Evolutionary conservation across 495 filamentous ascomycete genomes (phyloP).

Genomic region (Lepraria neglecta): DNA sequence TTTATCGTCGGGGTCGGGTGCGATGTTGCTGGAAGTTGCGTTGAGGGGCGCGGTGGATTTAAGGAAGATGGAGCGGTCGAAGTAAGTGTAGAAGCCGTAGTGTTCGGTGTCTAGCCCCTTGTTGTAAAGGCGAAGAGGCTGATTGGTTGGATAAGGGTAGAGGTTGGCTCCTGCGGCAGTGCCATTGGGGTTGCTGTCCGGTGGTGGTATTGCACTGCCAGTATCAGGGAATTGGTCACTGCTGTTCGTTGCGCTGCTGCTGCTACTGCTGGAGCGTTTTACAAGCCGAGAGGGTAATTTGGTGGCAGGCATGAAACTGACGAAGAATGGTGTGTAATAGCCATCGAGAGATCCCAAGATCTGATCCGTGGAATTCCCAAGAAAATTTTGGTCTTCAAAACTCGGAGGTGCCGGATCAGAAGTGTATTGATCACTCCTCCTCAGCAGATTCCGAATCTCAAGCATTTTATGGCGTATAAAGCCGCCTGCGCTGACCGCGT

Average conservation of each 20-base stretch:
- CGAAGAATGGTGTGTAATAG: conserved; percentile 49
- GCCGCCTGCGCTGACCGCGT: conserved; percentile 34
- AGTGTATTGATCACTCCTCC: conserved; percentile 36
- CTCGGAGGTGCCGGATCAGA: conserved; percentile 59
- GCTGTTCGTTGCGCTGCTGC: conserved; percentile 18
- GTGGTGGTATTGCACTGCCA: conserved; percentile 51
- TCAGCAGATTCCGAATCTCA: conserved; percentile 28
- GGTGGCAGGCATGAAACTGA: conserved; percentile 36
- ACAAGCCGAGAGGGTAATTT: conserved; percentile 24
- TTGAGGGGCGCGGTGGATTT: conserved; percentile 44
- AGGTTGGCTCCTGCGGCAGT: conserved; percentile 66
- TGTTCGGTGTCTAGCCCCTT: conserved; percentile 72
- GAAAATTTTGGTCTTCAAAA: conserved; percentile 62
- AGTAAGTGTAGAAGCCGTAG: conserved; percentile 93
- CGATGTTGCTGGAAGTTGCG: conserved; percentile 26
- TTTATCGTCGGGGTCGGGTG: conserved; percentile 45
- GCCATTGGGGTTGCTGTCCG: conserved; percentile 56
- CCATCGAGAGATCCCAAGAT: conserved; percentile 51
- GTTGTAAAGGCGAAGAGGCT: conserved; percentile 82
- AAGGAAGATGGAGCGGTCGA: conserved; percentile 79
- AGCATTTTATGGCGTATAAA: conserved; percentile 30
- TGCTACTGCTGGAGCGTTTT: conserved; percentile 7
- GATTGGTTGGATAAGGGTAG: conserved; percentile 57
- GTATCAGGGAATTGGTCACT: conserved; percentile 42
- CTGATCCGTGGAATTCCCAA: conserved; percentile 78